Conservation (phyloP, 2,329 filamentous ascomycete species). For the Akanthomyces lecanii region DNA sequence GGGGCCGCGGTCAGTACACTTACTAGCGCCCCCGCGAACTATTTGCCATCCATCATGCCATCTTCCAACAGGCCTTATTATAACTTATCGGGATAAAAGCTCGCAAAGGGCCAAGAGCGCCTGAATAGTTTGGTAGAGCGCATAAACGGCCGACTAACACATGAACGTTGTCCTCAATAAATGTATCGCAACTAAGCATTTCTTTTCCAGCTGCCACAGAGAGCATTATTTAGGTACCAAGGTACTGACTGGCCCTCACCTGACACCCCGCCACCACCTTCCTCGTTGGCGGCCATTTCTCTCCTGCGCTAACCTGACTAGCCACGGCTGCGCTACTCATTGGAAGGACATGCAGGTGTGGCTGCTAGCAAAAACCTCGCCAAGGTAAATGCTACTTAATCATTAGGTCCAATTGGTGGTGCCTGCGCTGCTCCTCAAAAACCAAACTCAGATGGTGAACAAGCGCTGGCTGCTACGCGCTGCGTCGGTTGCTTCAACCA, state of each 20-base stretch:
- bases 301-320: background rate
- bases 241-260: background rate
- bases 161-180: too few species aligned
- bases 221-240: too few species aligned
- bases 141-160: too few species aligned
- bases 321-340: background rate
- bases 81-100: too few species aligned
- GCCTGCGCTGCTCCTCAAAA: background rate
- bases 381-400: background rate
- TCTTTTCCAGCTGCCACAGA: background rate
- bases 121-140: too few species aligned
- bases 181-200: too few species aligned
- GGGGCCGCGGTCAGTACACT: too few species aligned
- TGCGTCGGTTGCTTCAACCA: constrained; percentile 6
- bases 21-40: too few species aligned
- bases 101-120: too few species aligned
- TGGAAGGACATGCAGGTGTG: background rate
- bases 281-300: background rate
- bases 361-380: background rate
- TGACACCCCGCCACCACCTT: constrained; percentile 3
- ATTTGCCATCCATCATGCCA: too few species aligned
- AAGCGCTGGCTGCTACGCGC: constrained; percentile 10
- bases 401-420: background rate
- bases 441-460: background rate
- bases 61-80: too few species aligned